Evolutionary conservation across 2,329 filamentous ascomycete genomes (phyloP).

Genomic region (Neofusicoccum ribis): DNA sequence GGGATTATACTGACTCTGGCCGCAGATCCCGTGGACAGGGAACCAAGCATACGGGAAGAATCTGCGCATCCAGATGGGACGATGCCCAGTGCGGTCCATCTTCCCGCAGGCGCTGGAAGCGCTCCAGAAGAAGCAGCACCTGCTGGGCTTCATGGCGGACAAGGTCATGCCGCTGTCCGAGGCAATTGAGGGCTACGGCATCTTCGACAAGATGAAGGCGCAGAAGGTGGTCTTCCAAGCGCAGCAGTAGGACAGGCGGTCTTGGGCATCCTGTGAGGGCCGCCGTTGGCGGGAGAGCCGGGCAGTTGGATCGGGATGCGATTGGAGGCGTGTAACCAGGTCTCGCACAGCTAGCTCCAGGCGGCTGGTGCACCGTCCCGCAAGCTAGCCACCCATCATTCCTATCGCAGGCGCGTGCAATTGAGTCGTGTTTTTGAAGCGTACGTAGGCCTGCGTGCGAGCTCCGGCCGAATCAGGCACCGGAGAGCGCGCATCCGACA

Average conservation of each 20-base stretch:
- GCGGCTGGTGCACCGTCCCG: slow-evolving; percentile 4
- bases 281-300: slow-evolving; percentile 9
- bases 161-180: slow-evolving; percentile 53
- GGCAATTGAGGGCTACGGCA: slow-evolving; percentile 53
- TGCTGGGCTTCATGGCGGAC: slow-evolving; percentile 55
- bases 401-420: not conserved
- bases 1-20: not conserved
- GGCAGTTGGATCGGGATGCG: slow-evolving; percentile 4
- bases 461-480: slow-evolving; percentile 7
- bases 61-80: slow-evolving; percentile 50
- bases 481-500: slow-evolving; percentile 7
- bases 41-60: slow-evolving; percentile 54
- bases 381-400: not conserved
- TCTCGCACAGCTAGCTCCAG: slow-evolving; percentile 6
- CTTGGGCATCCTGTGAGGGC: slow-evolving; percentile 1
- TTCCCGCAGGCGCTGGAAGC: slow-evolving; percentile 49
- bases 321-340: slow-evolving; percentile 18
- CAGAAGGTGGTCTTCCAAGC: slow-evolving; percentile 55
- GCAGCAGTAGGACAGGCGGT: slow-evolving; percentile 30
- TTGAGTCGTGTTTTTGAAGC: slow-evolving; percentile 11
- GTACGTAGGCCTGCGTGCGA: not conserved
- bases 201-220: slow-evolving; percentile 56
- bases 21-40: slow-evolving; percentile 47
- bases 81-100: slow-evolving; percentile 52
- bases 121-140: slow-evolving; percentile 50